A percentile compares a stretch with the other conserved stretches of the same genome.
These are phyloP conservation scores for Nigrospora oryzae DNA, from an alignment of 2,329 filamentous ascomycete genomes.

Conservation along the genomic window DNA sequence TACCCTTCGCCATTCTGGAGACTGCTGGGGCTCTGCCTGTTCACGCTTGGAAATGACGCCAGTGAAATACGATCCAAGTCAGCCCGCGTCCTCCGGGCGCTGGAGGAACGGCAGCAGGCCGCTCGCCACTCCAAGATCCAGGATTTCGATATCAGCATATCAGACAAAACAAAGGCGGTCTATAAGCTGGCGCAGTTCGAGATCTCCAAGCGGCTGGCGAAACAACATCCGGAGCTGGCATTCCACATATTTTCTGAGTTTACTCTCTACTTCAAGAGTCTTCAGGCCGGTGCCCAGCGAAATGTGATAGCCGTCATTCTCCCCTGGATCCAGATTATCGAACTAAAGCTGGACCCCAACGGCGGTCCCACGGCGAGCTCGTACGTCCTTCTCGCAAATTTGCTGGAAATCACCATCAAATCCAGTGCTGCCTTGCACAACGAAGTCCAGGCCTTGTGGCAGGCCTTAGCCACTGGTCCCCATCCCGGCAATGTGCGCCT, in stretches of 20 bases:
- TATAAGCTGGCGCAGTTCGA: slow-evolving; percentile 98
- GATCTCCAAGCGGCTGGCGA: slow-evolving; percentile 82
- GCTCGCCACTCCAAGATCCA: slow-evolving; percentile 78
- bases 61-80: slow-evolving; percentile 86
- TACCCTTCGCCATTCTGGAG: slow-evolving; percentile 87
- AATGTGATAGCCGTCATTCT: slow-evolving; percentile 92
- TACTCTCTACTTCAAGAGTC: slow-evolving; percentile 82
- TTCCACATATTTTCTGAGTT: slow-evolving; percentile 97
- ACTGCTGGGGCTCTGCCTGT: slow-evolving; percentile 77
- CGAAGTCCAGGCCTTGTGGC: slow-evolving; percentile 95
- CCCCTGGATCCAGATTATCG: slow-evolving; percentile 92
- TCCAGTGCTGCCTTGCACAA: slow-evolving; percentile 84
- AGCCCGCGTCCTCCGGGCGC: slow-evolving; percentile 65
- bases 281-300: slow-evolving; percentile 74
- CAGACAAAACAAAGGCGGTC: slow-evolving; percentile 95
- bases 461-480: slow-evolving; percentile 86
- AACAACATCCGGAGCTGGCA: slow-evolving; percentile 79
- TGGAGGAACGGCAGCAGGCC: slow-evolving; percentile 73
- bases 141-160: slow-evolving; percentile 96
- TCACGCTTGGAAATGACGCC: slow-evolving; percentile 86
- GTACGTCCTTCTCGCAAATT: slow-evolving; percentile 88
- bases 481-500: slow-evolving; percentile 90
- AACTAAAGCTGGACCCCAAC: slow-evolving; percentile 84
- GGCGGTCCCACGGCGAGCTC: slow-evolving; percentile 85
- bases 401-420: slow-evolving; percentile 93